Conservation (phyloP, 352 stramenopile genomes). For the Phytophthora vignae region DNA sequence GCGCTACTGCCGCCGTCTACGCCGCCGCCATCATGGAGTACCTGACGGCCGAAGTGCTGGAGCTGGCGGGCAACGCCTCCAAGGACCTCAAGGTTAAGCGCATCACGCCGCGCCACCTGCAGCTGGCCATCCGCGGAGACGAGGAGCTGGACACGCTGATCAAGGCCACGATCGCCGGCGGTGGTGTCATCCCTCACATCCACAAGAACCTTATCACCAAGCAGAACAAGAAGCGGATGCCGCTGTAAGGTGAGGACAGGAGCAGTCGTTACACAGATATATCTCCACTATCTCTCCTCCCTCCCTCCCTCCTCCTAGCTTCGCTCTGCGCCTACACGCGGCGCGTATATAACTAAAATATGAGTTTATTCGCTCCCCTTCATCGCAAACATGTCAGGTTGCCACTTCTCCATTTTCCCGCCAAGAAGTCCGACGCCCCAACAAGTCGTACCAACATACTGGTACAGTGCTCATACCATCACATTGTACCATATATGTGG, state of each 20-base stretch:
- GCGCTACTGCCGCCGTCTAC: slow-evolving; percentile 99
- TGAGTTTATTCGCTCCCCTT: slow-evolving; percentile 27
- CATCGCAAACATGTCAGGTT: background rate
- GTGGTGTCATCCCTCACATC: slow-evolving; percentile 99
- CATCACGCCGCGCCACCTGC: slow-evolving; percentile 99
- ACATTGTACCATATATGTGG: background rate
- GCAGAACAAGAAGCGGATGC: slow-evolving; percentile 89
- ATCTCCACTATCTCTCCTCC: background rate
- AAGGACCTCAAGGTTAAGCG: slow-evolving; percentile 98
- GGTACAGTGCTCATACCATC: background rate
- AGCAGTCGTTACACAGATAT: slow-evolving; percentile 14
- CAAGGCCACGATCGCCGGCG: slow-evolving; percentile 99
- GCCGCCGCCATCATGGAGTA: slow-evolving; percentile 99
- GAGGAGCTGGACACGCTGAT: slow-evolving; percentile 99
- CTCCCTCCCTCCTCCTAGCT: background rate
- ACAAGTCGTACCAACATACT: background rate
- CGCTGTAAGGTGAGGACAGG: slow-evolving; percentile 48
- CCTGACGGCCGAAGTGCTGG: slow-evolving; percentile 99
- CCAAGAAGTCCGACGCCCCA: slow-evolving; percentile 8
- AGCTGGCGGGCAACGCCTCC: slow-evolving; percentile 98
- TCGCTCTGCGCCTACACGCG: slow-evolving; percentile 13
- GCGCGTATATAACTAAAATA: slow-evolving; percentile 50
- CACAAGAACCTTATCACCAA: slow-evolving; percentile 99
- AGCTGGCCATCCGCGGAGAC: slow-evolving; percentile 99
- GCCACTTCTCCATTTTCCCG: slow-evolving; percentile 25